These are phyloP conservation scores for Papilionanthe hybrid DNA, from an alignment of 116 monocot genomes.

Conservation along the genomic window DNA sequence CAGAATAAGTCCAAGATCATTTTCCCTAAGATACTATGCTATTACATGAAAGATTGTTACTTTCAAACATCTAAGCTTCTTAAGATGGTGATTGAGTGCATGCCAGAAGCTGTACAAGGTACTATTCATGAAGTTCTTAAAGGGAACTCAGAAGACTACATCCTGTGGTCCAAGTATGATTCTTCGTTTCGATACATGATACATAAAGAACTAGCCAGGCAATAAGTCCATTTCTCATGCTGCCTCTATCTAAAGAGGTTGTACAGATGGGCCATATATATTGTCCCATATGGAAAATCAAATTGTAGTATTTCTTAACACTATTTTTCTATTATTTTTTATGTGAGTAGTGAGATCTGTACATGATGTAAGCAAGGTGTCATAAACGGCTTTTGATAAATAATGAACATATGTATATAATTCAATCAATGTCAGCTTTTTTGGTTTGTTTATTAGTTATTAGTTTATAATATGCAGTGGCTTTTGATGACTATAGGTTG, in stretches of 20 bases:
- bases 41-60: slow-evolving; percentile 27
- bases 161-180: slow-evolving; percentile 33
- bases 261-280: background rate
- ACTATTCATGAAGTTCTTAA: slow-evolving; percentile 11
- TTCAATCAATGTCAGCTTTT: no score
- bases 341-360: background rate
- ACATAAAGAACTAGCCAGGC: slow-evolving; percentile 28
- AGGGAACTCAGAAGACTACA: slow-evolving; percentile 18
- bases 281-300: background rate
- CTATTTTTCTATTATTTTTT: background rate
- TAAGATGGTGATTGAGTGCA: slow-evolving; percentile 24
- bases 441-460: no score
- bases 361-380: background rate
- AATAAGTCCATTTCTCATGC: background rate
- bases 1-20: slow-evolving; percentile 23
- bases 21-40: slow-evolving; percentile 29
- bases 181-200: slow-evolving; percentile 38
- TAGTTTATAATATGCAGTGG: no score
- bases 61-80: slow-evolving; percentile 24
- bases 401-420: background rate
- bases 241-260: background rate
- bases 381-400: background rate
- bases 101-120: slow-evolving; percentile 20
- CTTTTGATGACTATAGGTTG: no score
- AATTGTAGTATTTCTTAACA: background rate